Base-by-base conservation (phyloP, 179 eudicot genomes). In the Beta macrorhiza region DNA sequence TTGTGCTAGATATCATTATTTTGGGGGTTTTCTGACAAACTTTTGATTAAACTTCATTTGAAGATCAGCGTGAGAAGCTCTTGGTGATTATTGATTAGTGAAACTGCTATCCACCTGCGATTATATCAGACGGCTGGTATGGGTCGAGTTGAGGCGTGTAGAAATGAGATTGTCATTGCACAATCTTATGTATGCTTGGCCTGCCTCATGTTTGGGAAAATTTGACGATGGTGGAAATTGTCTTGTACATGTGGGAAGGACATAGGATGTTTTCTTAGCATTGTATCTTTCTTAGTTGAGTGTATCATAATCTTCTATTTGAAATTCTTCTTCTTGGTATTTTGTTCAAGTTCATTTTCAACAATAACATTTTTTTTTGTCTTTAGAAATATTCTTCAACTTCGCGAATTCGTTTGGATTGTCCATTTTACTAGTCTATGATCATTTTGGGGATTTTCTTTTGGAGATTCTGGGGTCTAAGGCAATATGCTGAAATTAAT, bases 291-390 rank as follows among this genome's bases (percentile, higher is more conserved):
- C 19, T 25, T 57, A 64, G 49, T 77, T 64, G 71, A 49, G 80
- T 77, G 80, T 77, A 77, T 62, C 69, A 76, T 77, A 77, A 51
- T 64, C 72, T 29, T 51, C 42, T 51, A 52, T 22, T 52, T 77
- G 59, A 3, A 32, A 29, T 51, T 29, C 7, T 44, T 64, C 14
- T 51, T 16, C 64, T 55, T 37, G 42, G 64, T 53, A 4, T 22
- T 73, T 73, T 45, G 11, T 70, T 19, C 51, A 5, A 49, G 11
- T 12, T 72, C 20, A 7, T 15, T 17, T 73, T 73, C 42, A 71
- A n/a, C 20, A 0, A 0, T 25, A 10, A 20, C 2, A 44, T 29
- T 5, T 52, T 1, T 72, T 51, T 51, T 20, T 49, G 11, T 49
- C 0, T 49, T 49, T 49, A 72, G 42, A 13, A 13, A 22, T 53